phyloP scores from a whole-genome alignment of 2,329 filamentous ascomycete species.

The Aureobasidium vineae region DNA sequence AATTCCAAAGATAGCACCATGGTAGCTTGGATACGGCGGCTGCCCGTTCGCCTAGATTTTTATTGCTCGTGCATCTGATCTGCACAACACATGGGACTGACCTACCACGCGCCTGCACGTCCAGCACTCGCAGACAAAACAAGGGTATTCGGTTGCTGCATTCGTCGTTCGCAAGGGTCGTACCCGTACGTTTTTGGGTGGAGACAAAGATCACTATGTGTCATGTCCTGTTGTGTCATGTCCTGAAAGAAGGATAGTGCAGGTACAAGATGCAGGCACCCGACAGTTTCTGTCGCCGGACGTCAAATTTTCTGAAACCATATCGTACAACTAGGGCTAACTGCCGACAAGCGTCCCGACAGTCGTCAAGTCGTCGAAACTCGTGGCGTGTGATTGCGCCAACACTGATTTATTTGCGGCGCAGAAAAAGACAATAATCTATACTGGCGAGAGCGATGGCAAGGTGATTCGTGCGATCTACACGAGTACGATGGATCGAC shows the following conservation, averaged over 20 bases:
- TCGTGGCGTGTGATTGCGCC: neutral
- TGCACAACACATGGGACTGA: neutral
- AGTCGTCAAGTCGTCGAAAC: neutral
- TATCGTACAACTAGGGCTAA: neutral
- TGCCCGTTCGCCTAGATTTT: conserved; percentile 4
- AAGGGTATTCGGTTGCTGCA: neutral
- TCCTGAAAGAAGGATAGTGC: too few species aligned
- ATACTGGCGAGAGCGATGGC: neutral
- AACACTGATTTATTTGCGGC: neutral
- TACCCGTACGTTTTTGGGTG: neutral
- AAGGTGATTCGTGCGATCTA: neutral
- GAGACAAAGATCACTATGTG: too few species aligned
- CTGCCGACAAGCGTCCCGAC: neutral
- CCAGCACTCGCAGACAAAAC: neutral
- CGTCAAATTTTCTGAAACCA: neutral
- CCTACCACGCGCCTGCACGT: neutral
- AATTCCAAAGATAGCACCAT: conserved; percentile 7
- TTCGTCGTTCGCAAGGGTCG: neutral
- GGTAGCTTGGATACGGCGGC: neutral
- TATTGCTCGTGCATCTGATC: conserved; percentile 8
- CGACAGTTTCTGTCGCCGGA: neutral
- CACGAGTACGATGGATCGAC: neutral
- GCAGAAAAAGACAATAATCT: neutral
- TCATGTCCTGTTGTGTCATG: too few species aligned
- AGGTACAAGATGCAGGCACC: neutral